A percentile compares a stretch with the other conserved stretches of the same genome.
Conservation (phyloP, 1,284 basidiomycete species). For the Phellinidium pouzarii region DNA sequence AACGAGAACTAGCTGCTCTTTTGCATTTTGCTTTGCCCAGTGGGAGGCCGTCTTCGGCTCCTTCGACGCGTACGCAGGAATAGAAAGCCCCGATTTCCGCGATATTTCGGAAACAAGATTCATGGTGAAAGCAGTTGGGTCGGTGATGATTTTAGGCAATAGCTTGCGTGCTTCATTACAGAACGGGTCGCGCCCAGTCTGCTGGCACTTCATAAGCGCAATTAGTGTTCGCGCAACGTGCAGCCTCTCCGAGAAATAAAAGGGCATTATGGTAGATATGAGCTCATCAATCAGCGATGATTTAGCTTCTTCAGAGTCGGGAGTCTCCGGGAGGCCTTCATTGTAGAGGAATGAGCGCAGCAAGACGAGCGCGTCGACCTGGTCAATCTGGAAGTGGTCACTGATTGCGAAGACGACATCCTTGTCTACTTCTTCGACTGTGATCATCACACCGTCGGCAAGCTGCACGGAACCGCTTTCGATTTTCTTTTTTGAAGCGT, state of each 20-base stretch:
- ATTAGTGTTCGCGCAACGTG: constrained; percentile 55
- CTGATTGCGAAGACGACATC: constrained; percentile 65
- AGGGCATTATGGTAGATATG: constrained; percentile 65
- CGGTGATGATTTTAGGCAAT: constrained; percentile 55
- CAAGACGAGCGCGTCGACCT: constrained; percentile 65
- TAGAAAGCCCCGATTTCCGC: constrained; percentile 42
- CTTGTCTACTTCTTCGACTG: constrained; percentile 61
- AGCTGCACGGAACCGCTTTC: constrained; percentile 60
- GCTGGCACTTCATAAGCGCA: constrained; percentile 57
- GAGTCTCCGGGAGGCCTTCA: constrained; percentile 56
- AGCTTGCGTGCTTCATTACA: constrained; percentile 47
- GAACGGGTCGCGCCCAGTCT: constrained; percentile 45
- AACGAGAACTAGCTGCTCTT: constrained; percentile 73
- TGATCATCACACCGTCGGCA: constrained; percentile 52
- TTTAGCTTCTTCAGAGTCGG: constrained; percentile 35
- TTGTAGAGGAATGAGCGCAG: constrained; percentile 76
- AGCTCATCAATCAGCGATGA: constrained; percentile 51
- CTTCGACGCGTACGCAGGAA: constrained; percentile 45
- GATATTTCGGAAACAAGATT: constrained; percentile 53
- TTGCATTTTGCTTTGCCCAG: constrained; percentile 76
- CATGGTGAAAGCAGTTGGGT: constrained; percentile 50
- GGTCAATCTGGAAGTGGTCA: constrained; percentile 64
- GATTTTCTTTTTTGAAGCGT: constrained; percentile 57
- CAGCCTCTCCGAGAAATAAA: constrained; percentile 77
- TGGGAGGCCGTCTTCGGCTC: constrained; percentile 57